Percentiles rank a stretch among this genome's conserved stretches.
These are phyloP conservation scores for Yarrowia hollandica DNA, from an alignment of 805 yeast species.

Conservation along the genomic window DNA sequence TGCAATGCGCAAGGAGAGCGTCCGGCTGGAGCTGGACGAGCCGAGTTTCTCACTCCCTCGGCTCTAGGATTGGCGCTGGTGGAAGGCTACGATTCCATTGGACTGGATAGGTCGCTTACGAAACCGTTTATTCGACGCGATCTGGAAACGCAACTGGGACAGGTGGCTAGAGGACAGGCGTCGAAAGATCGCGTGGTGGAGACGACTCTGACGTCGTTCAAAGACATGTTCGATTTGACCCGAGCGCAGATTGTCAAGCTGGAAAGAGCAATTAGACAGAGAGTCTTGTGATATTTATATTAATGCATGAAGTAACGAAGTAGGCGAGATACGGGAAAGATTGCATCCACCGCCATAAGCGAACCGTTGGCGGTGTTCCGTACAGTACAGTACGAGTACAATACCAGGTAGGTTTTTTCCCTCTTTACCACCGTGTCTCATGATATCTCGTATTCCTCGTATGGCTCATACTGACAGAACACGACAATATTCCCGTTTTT, in stretches of 20 bases:
- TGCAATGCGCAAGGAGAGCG: conserved; percentile 32
- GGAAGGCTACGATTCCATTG: conserved; percentile 81
- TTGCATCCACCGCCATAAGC: no score
- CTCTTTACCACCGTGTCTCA: no score
- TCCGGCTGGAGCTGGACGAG: conserved; percentile 21
- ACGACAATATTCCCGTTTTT: no score
- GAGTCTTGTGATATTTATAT: not conserved
- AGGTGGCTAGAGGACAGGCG: conserved; percentile 65
- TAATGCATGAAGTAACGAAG: no score
- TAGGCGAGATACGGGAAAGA: no score
- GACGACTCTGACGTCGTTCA: not conserved
- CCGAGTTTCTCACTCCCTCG: conserved; percentile 62
- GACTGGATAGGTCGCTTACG: conserved; percentile 72
- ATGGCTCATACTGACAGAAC: no score
- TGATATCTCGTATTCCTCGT: no score
- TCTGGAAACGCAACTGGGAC: conserved; percentile 64
- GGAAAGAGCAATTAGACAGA: conserved; percentile 1
- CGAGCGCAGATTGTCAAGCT: not conserved
- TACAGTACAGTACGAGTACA: no score
- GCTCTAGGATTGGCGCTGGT: conserved; percentile 81
- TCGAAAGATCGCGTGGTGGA: conserved; percentile 54
- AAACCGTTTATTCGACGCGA: conserved; percentile 84
- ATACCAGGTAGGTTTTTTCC: no score
- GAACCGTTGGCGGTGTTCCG: no score
- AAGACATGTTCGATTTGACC: conserved; percentile 13